These are phyloP conservation scores for Pythium angustatum DNA, from an alignment of 352 stramenopile species.

Conservation along the genomic window DNA sequence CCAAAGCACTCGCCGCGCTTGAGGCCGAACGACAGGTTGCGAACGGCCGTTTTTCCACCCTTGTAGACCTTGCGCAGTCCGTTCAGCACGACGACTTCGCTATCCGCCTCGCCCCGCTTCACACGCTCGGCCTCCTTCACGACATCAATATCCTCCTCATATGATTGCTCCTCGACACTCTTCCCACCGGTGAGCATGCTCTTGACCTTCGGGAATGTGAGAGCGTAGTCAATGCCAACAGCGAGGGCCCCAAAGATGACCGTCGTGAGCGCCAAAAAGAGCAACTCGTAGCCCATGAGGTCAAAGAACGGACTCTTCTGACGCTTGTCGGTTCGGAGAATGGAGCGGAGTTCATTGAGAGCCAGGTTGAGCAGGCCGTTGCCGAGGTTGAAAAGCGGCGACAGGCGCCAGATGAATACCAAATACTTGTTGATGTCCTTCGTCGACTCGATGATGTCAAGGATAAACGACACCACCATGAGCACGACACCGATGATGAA, in stretches of 20 bases:
- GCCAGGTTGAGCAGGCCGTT: slow-evolving; percentile 47
- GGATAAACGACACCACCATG: slow-evolving; percentile 50
- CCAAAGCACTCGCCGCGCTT: slow-evolving; percentile 79
- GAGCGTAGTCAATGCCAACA: slow-evolving; percentile 37
- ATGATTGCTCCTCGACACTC: not conserved
- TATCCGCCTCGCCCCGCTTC: slow-evolving; percentile 7
- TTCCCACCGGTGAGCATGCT: slow-evolving; percentile 21
- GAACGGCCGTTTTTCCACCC: slow-evolving; percentile 63
- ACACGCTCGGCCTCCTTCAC: slow-evolving; percentile 23
- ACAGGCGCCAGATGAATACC: slow-evolving; percentile 48
- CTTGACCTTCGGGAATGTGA: slow-evolving; percentile 38
- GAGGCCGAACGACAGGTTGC: slow-evolving; percentile 61
- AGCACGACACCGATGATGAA: slow-evolving; percentile 42
- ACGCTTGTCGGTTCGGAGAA: not conserved
- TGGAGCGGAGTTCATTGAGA: slow-evolving; percentile 27
- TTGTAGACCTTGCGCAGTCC: slow-evolving; percentile 48
- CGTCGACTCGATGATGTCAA: slow-evolving; percentile 42
- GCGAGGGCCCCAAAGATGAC: slow-evolving; percentile 29
- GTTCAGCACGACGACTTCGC: slow-evolving; percentile 28
- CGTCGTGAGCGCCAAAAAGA: slow-evolving; percentile 34
- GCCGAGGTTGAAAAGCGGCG: slow-evolving; percentile 45
- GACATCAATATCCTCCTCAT: slow-evolving; percentile 32
- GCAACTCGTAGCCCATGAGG: slow-evolving; percentile 37
- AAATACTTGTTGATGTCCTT: slow-evolving; percentile 32
- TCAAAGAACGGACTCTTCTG: slow-evolving; percentile 32